Base-by-base conservation (phyloP, 225 moss, liverwort and hornwort species). In the Neckera pumila region DNA sequence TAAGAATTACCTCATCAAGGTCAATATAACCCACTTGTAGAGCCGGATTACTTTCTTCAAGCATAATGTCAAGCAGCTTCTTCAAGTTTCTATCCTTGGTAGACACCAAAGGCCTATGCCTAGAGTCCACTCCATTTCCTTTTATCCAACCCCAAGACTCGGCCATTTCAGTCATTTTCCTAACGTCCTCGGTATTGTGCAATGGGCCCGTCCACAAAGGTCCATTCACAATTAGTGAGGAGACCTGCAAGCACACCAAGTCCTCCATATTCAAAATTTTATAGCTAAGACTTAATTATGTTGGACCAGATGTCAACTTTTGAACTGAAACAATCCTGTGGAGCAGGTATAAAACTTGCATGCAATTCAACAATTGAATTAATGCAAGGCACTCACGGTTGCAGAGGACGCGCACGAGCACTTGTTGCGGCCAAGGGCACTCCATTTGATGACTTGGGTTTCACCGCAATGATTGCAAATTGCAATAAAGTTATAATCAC, bases 171-270 rank as follows among this genome's bases (percentile, higher is more conserved):
- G 82, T 88, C 95, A 98, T 96, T 79, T 90, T 87, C 84, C 89
- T 90, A 38, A 98, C 86, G 58, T 96, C 96, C 10, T 87, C 79
- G 49, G 88, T 84, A 12, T 84, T 91, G 84, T 98, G 98, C 66
- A 98, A 95, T 77, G 98, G 96, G 66, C 98, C 98, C 87, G 94
- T 96, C 98, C 98, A 98, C 78, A 98, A 71, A 75, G 96, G 98
- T 67, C 96, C 98, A 84, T 93, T 94, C 80, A 98, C 94, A 88
- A 80, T 85, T 71, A 96, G 30, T 79, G 93, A 93, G 76, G 93
- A 86, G 83, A 85, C 84, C 98, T 96, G 95, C 83, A 90, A 82
- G 36, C 86, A 90, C 76, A 64, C 62, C 58, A 83, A 57, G 18
- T 88, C 86, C 67, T 88, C 80, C 84, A 84, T 47, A 9, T 80